phyloP scores from a whole-genome alignment of 2,329 filamentous ascomycete species.

The Fusarium odoratissimum region DNA sequence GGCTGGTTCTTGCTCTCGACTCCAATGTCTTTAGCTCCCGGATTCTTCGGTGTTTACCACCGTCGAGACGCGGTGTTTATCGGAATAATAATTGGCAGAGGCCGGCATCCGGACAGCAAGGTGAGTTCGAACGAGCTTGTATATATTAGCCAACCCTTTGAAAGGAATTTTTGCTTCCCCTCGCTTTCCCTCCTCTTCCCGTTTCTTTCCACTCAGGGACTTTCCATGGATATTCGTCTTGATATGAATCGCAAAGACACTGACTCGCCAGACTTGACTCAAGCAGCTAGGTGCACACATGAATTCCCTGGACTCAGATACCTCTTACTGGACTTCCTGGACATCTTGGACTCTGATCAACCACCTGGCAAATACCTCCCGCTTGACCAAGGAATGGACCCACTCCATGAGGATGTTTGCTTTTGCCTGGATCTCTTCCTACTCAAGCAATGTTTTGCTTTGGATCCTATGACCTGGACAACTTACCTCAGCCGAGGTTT shows the following conservation, averaged over 20 bases:
- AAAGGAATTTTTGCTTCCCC: constrained; percentile 49
- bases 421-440: constrained; percentile 15
- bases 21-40: constrained; percentile 40
- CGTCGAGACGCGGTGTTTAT: constrained; percentile 41
- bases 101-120: constrained; percentile 63
- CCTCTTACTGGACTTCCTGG: constrained; percentile 13
- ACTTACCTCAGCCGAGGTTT: constrained; percentile 35
- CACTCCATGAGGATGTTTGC: constrained; percentile 18
- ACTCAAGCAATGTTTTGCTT: constrained; percentile 17
- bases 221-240: constrained; percentile 40
- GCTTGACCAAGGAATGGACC: constrained; percentile 31
- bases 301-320: constrained; percentile 18
- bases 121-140: constrained; percentile 63
- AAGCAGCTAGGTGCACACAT: constrained; percentile 40
- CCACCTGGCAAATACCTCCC: constrained; percentile 24
- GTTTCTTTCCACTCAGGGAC: constrained; percentile 32
- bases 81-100: constrained; percentile 47
- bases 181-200: constrained; percentile 3
- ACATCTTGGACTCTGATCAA: constrained; percentile 21
- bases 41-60: constrained; percentile 43
- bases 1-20: constrained; percentile 43
- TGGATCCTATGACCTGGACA: constrained; percentile 19
- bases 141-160: constrained; percentile 61
- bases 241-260: constrained; percentile 40
- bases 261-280: constrained; percentile 43